Evolutionary conservation across 2,329 filamentous ascomycete species (phyloP).

Genomic region (Aspergillus udagawae): DNA sequence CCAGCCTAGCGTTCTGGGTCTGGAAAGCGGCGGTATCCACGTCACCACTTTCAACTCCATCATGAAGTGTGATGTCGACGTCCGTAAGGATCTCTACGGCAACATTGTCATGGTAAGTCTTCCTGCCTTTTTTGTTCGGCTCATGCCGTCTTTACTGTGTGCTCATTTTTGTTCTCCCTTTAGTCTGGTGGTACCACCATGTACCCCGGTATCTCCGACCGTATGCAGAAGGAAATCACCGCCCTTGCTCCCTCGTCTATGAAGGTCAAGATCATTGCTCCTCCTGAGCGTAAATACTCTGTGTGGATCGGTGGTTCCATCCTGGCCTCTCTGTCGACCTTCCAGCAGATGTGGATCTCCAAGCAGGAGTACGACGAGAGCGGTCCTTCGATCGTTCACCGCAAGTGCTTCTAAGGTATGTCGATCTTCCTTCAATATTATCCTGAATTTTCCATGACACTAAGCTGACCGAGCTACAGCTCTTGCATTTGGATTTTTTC

Average conservation of each 20-base stretch:
- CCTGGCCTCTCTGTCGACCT: slow-evolving; percentile 97
- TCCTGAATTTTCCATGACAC: background rate
- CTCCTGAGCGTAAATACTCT: slow-evolving; percentile 99
- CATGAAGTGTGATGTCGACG: slow-evolving; percentile 99
- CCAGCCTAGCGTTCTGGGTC: slow-evolving; percentile 97
- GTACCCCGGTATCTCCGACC: slow-evolving; percentile 99
- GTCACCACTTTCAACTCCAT: slow-evolving; percentile 99
- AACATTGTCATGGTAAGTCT: slow-evolving; percentile 99
- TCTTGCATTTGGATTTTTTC: slow-evolving; percentile 27
- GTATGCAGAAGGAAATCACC: slow-evolving; percentile 99
- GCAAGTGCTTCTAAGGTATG: slow-evolving; percentile 98
- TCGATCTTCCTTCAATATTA: background rate
- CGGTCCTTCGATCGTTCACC: slow-evolving; percentile 98
- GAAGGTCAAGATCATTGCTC: slow-evolving; percentile 99
- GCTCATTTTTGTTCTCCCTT: background rate
- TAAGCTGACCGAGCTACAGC: slow-evolving; percentile 3
- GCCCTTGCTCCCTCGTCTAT: slow-evolving; percentile 98
- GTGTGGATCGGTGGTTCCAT: slow-evolving; percentile 99
- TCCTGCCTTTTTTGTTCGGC: background rate
- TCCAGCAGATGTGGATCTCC: slow-evolving; percentile 99
- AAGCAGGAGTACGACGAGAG: slow-evolving; percentile 99
- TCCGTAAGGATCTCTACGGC: slow-evolving; percentile 99
- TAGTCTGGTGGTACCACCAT: slow-evolving; percentile 99
- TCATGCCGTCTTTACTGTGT: background rate
- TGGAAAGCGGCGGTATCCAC: slow-evolving; percentile 98